A percentile compares a stretch with the other conserved stretches of the same genome.
Conservation (phyloP, 768 basidiomycete species). For the Sistotremastrum niveocremeum region DNA sequence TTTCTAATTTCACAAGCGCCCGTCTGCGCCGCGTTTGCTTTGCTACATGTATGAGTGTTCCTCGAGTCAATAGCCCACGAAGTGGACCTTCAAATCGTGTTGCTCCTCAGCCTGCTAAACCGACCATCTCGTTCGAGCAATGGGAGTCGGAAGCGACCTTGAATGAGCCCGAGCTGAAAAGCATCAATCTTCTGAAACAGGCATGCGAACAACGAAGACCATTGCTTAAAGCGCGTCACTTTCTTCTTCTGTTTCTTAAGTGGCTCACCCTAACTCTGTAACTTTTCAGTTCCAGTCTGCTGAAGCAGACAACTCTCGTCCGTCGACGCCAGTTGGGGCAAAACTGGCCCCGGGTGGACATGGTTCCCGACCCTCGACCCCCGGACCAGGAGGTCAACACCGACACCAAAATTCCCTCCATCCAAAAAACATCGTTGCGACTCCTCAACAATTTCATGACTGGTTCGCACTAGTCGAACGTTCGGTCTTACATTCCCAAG, state of each 20-base stretch:
- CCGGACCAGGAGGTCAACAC: slow-evolving; percentile 6
- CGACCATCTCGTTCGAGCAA: slow-evolving; percentile 62
- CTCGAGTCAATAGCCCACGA: background rate
- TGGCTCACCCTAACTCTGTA: slow-evolving; percentile 1
- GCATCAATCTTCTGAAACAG: slow-evolving; percentile 47
- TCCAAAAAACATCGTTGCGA: slow-evolving; percentile 68
- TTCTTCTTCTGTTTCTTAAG: background rate
- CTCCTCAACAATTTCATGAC: slow-evolving; percentile 93
- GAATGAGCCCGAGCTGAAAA: slow-evolving; percentile 50
- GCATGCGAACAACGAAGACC: slow-evolving; percentile 48
- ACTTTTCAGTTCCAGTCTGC: slow-evolving; percentile 16
- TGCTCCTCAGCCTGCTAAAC: slow-evolving; percentile 21
- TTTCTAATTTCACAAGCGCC: background rate
- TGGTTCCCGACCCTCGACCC: slow-evolving; percentile 17
- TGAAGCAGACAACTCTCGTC: slow-evolving; percentile 26
- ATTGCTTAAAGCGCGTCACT: slow-evolving; percentile 55
- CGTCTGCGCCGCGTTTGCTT: background rate
- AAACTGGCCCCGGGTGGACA: background rate
- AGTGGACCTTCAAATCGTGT: background rate
- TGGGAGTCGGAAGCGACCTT: slow-evolving; percentile 83
- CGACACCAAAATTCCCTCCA: slow-evolving; percentile 40
- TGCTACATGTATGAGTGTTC: background rate
- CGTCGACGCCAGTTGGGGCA: slow-evolving; percentile 28
- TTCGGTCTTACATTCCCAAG: slow-evolving; percentile 86
- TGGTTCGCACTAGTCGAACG: slow-evolving; percentile 87